A percentile compares a stretch with the other conserved stretches of the same genome.
Conservation (phyloP, 1,284 basidiomycete species). For the Malassezia psittaci region DNA sequence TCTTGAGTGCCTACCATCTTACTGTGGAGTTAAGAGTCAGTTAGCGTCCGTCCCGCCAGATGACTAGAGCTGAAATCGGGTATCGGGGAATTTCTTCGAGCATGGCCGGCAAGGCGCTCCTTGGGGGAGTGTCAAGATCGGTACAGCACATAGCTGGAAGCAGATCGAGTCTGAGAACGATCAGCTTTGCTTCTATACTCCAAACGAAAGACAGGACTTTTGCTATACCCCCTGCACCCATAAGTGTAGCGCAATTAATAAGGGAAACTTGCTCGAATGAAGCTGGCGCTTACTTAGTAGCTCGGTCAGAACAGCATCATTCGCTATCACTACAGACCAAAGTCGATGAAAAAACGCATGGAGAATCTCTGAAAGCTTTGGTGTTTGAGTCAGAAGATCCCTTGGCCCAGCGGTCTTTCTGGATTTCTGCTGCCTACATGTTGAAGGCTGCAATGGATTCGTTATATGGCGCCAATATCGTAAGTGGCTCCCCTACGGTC, state of each 20-base stretch:
- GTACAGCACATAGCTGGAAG: no score
- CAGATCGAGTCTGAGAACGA: no score
- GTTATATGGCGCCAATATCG: background rate
- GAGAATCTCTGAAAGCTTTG: constrained; percentile 1
- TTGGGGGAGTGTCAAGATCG: no score
- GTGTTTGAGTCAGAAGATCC: constrained; percentile 10
- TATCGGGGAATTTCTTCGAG: constrained; percentile 3
- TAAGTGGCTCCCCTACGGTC: constrained; percentile 6
- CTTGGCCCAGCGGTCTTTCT: constrained; percentile 16
- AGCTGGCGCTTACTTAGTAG: constrained; percentile 9
- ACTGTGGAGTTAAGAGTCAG: background rate
- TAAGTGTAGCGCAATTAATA: constrained; percentile 7
- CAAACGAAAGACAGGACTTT: no score
- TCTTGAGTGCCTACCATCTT: constrained; percentile 4
- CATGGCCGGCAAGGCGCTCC: background rate
- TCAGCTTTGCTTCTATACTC: no score
- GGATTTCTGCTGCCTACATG: constrained; percentile 19
- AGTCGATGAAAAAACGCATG: background rate
- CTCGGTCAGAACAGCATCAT: constrained; percentile 2
- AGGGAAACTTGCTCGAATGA: constrained; percentile 10
- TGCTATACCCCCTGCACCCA: background rate
- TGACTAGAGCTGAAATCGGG: background rate
- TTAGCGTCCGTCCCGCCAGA: background rate
- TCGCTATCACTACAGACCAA: constrained; percentile 2
- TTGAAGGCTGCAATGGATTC: constrained; percentile 9